phyloP scores from a whole-genome alignment of 495 filamentous ascomycete species.

The Penicillium angulare region DNA sequence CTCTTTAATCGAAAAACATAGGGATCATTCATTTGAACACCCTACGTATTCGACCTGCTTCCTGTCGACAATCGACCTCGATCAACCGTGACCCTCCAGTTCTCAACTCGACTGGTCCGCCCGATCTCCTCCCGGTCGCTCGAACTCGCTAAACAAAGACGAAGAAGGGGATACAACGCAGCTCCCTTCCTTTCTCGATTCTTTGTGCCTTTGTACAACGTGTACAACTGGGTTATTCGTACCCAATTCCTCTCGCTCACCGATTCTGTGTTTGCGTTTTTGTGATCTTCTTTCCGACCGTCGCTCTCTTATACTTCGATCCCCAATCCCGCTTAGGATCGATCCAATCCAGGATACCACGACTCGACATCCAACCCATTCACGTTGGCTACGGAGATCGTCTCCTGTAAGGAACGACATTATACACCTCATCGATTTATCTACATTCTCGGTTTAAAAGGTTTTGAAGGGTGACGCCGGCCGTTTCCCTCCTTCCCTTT shows the following conservation, averaged over 20 bases:
- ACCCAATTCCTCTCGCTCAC: conserved; percentile 6
- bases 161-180: conserved; percentile 4
- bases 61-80: neutral
- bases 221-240: neutral
- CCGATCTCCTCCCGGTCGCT: neutral
- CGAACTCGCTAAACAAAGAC: conserved; percentile 8
- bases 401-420: neutral
- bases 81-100: conserved; percentile 2
- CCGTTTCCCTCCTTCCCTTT: conserved; percentile 41
- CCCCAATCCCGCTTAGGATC: neutral
- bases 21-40: neutral
- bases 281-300: neutral
- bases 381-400: neutral
- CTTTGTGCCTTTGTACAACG: neutral
- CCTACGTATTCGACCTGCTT: neutral
- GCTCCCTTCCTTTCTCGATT: conserved; percentile 5
- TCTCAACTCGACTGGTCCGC: conserved; percentile 6
- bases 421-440: too few relatives aligned
- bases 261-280: neutral
- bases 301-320: neutral
- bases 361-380: neutral
- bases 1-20: conserved; percentile 3
- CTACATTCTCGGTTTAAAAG: conserved; percentile 5
- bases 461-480: conserved; percentile 45
- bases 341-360: neutral